Conservation (phyloP, 768 basidiomycete species). For the Russula compacta region DNA sequence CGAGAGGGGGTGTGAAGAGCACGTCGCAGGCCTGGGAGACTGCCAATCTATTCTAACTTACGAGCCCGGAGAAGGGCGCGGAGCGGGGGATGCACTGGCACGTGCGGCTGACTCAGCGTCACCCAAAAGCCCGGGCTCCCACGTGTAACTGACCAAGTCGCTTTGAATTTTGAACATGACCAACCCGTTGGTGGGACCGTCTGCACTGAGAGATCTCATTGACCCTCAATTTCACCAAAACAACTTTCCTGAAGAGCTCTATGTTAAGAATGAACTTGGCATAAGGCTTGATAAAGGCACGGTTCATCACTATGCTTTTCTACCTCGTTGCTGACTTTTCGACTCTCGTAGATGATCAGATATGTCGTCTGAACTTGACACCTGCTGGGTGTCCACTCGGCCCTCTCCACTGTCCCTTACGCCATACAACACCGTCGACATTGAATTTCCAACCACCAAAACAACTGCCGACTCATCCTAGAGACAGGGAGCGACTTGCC, state of each 20-base stretch:
- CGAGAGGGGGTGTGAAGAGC: too few relatives aligned
- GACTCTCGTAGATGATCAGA: constrained; percentile 71
- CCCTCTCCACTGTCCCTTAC: constrained; percentile 82
- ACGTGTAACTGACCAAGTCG: not conserved
- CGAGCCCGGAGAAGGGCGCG: too few relatives aligned
- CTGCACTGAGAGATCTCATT: constrained; percentile 48
- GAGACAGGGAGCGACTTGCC: constrained; percentile 71
- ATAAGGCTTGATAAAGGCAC: constrained; percentile 89
- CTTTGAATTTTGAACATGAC: constrained; percentile 10
- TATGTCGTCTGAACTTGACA: constrained; percentile 78
- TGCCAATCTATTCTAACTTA: too few relatives aligned
- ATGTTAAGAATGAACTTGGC: constrained; percentile 72
- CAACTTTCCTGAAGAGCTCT: constrained; percentile 72
- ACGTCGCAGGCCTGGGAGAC: too few relatives aligned
- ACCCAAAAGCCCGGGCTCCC: not conserved
- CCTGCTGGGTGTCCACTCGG: constrained; percentile 84
- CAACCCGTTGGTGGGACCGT: constrained; percentile 28
- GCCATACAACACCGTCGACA: constrained; percentile 83
- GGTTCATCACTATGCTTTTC: constrained; percentile 7
- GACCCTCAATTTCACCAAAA: constrained; percentile 93
- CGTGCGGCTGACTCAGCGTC: not conserved
- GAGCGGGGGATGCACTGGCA: not conserved
- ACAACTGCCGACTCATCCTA: constrained; percentile 71
- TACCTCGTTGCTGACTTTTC: constrained; percentile 2
- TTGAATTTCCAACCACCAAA: constrained; percentile 88